Evolutionary conservation across 163 green algal genomes (phyloP).

Genomic region (Smithsoniella earleae): DNA sequence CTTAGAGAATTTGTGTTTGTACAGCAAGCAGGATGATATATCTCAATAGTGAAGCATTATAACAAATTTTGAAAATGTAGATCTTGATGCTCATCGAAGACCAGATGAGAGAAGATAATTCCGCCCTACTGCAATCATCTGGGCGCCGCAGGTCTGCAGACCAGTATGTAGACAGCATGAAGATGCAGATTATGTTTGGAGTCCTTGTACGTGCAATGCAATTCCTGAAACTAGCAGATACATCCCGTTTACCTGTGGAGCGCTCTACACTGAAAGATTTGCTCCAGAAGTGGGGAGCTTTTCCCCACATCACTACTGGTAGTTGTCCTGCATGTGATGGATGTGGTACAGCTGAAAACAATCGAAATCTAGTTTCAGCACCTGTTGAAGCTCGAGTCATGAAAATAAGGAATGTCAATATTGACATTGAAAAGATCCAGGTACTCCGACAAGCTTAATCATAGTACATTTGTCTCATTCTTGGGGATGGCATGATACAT

Average conservation of each 20-base stretch:
- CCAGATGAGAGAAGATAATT: conserved; percentile 28
- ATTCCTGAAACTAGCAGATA: conserved; percentile 37
- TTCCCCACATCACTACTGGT: conserved; percentile 40
- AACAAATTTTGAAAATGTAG: too few relatives aligned
- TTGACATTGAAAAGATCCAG: conserved; percentile 31
- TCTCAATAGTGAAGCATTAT: too few relatives aligned
- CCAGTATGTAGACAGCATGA: conserved; percentile 29
- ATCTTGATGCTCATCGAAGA: conserved; percentile 25
- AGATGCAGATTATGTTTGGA: conserved; percentile 30
- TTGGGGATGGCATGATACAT: too few relatives aligned
- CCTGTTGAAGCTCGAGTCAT: not conserved
- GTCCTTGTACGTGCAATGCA: conserved; percentile 36
- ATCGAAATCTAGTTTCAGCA: not conserved
- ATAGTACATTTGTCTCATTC: too few relatives aligned
- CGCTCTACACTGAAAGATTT: conserved; percentile 38
- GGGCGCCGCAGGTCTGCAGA: conserved; percentile 15
- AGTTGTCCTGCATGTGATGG: conserved; percentile 34
- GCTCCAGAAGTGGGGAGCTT: conserved; percentile 41
- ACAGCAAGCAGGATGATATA: too few relatives aligned
- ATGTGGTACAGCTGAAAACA: not conserved
- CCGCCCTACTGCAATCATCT: not conserved
- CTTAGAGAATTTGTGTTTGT: too few relatives aligned
- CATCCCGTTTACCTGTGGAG: conserved; percentile 43
- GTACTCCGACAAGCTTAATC: too few relatives aligned
- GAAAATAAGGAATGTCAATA: conserved; percentile 11